Base-by-base conservation (phyloP, 495 filamentous ascomycete genomes). In the Podospora didyma region DNA sequence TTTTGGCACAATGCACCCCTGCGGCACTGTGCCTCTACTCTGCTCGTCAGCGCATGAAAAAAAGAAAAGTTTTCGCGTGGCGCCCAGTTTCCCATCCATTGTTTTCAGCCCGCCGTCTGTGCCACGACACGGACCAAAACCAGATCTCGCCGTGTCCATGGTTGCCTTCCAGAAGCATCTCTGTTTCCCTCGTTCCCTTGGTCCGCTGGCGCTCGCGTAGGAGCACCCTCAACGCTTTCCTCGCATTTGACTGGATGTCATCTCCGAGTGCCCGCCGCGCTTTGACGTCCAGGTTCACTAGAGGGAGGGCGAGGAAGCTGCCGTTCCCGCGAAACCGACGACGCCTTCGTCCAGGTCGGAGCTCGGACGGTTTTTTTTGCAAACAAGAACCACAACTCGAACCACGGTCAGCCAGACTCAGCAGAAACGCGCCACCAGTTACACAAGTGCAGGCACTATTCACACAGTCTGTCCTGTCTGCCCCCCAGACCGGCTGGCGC, bases 181-280 rank as follows among this genome's bases (percentile, higher is more conserved):
- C n/a, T 7, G 9, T 17, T 14, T 42, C 34, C 9, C 34, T 37
- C 9, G 34, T 16, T 37, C 39, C 14, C 39, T 42, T 42, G 39
- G 39, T 14, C 39, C 12, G n/a, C 14, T 17, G n/a, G 7, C 12
- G 12, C 39, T 17, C 39, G 12, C 39, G 39, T 42, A 14, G 39
- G 1, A 14, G 39, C 39, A 42, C n/a, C 14, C 39, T 10, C 39
- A 42, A 16, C n/a, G 12, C 39, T 17, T 16, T 42, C n/a, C 5
- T 5, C 12, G 14, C 39, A 17, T 42, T 42, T 2, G 39, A 52
- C 19, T 42, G 50, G 50, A 20, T n/a, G 35, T 48, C 45, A 55
- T 55, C 49, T 55, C 53, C 53, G 53, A 35, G 17, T 19, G 26
- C 24, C 11, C 7, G 45, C 53, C n/a, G 41, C 42, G 52, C 52